These are phyloP conservation scores for Jackrogersella minutella DNA, from an alignment of 495 filamentous ascomycete species.

Conservation along the genomic window DNA sequence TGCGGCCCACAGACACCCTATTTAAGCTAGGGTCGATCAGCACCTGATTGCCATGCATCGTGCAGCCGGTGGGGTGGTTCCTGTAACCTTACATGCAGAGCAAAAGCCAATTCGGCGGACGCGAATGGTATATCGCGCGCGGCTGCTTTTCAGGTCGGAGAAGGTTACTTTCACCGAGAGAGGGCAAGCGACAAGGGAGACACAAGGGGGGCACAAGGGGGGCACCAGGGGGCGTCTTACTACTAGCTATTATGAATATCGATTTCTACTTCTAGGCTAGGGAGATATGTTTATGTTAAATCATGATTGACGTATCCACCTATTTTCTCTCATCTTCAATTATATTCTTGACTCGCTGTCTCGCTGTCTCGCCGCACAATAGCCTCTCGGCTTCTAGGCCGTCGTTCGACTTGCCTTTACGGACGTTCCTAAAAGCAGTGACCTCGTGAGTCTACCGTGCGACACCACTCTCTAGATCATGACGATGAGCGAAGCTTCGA, in stretches of 20 bases:
- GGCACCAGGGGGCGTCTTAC: slow-evolving; percentile 9
- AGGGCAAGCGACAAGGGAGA: no score
- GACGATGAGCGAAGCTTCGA: slow-evolving; percentile 10
- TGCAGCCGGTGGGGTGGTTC: not conserved
- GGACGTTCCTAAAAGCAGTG: not conserved
- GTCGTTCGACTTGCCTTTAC: not conserved
- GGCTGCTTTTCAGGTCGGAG: not conserved
- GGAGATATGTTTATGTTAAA: no score
- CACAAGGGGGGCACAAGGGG: no score
- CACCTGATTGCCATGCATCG: not conserved
- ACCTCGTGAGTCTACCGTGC: not conserved
- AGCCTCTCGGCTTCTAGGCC: slow-evolving; percentile 8
- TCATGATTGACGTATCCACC: not conserved
- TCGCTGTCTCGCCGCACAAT: no score
- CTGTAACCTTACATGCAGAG: no score
- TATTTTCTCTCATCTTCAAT: not conserved
- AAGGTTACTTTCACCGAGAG: not conserved
- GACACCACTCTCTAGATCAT: not conserved
- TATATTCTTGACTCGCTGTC: no score
- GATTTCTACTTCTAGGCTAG: not conserved
- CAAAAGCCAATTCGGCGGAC: not conserved
- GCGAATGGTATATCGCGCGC: not conserved
- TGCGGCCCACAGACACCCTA: not conserved
- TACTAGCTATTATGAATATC: not conserved
- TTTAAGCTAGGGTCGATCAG: slow-evolving; percentile 4